A percentile compares a stretch with the other conserved stretches of the same genome.
These are phyloP conservation scores for Neurospora discreta DNA, from an alignment of 495 filamentous ascomycete species.

Conservation along the genomic window DNA sequence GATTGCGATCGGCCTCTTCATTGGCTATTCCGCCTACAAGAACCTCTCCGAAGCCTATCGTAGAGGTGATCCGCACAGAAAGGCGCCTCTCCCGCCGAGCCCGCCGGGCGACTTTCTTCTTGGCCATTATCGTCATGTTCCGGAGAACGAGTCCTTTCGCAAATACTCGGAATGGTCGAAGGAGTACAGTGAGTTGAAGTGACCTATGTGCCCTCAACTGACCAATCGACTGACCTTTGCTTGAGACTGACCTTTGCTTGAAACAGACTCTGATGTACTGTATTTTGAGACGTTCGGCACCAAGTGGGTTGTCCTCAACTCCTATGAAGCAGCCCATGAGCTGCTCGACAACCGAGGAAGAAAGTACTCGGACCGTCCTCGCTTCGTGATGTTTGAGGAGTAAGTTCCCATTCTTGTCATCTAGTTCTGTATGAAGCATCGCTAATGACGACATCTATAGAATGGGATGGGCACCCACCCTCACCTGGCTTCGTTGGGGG, in stretches of 20 bases:
- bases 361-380: conserved; percentile 33
- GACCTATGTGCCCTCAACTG: background rate
- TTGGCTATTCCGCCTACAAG: background rate
- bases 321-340: conserved; percentile 26
- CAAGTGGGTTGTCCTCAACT: conserved; percentile 33
- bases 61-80: background rate
- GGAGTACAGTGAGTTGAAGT: conserved; percentile 22
- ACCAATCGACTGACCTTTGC: background rate
- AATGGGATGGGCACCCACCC: conserved; percentile 35
- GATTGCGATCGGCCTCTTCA: background rate
- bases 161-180: conserved; percentile 31
- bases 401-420: background rate
- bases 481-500: conserved; percentile 39
- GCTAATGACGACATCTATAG: conserved; percentile 2
- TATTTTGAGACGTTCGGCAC: conserved; percentile 33
- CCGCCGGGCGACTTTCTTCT: conserved; percentile 30
- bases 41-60: background rate
- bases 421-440: background rate
- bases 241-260: background rate
- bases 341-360: conserved; percentile 34
- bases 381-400: conserved; percentile 39
- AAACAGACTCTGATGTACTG: conserved; percentile 23
- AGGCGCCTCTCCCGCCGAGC: conserved; percentile 23
- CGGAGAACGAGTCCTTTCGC: conserved; percentile 27
- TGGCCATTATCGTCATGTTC: conserved; percentile 30